phyloP scores from a whole-genome alignment of 768 basidiomycete genomes.

The Hygrocybe coccinea region DNA sequence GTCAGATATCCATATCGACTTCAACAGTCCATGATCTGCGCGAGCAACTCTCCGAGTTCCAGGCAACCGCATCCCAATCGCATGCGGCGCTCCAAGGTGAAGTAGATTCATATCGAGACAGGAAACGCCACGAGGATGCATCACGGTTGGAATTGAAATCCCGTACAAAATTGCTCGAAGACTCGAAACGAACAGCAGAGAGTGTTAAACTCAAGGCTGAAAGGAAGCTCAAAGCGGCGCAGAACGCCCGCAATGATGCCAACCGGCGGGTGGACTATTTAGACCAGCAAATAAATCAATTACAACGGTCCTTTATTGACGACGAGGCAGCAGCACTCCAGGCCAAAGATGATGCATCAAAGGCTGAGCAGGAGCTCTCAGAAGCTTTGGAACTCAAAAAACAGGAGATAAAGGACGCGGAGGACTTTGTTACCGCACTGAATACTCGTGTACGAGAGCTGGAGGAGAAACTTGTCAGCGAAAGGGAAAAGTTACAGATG shows the following conservation, averaged over 20 bases:
- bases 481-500: constrained; percentile 54
- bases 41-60: constrained; percentile 61
- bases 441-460: constrained; percentile 65
- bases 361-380: constrained; percentile 50
- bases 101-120: constrained; percentile 65
- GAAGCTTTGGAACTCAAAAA: constrained; percentile 51
- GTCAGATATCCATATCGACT: constrained; percentile 63
- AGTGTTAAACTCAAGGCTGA: constrained; percentile 77
- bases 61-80: constrained; percentile 50
- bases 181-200: constrained; percentile 81
- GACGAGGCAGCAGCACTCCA: constrained; percentile 51
- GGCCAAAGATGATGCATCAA: constrained; percentile 43
- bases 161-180: constrained; percentile 83
- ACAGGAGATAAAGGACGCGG: constrained; percentile 57
- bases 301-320: constrained; percentile 51
- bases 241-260: constrained; percentile 58
- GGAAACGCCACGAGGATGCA: constrained; percentile 80
- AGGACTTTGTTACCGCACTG: constrained; percentile 61
- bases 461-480: constrained; percentile 63
- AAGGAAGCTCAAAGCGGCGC: constrained; percentile 73
- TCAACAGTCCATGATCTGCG: constrained; percentile 63
- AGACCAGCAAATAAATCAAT: constrained; percentile 53
- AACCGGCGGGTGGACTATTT: constrained; percentile 52
- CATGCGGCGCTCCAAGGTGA: constrained; percentile 65
- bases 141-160: constrained; percentile 71